Evolutionary conservation across 2,329 filamentous ascomycete species (phyloP).

Genomic region (Claviceps arundinis): DNA sequence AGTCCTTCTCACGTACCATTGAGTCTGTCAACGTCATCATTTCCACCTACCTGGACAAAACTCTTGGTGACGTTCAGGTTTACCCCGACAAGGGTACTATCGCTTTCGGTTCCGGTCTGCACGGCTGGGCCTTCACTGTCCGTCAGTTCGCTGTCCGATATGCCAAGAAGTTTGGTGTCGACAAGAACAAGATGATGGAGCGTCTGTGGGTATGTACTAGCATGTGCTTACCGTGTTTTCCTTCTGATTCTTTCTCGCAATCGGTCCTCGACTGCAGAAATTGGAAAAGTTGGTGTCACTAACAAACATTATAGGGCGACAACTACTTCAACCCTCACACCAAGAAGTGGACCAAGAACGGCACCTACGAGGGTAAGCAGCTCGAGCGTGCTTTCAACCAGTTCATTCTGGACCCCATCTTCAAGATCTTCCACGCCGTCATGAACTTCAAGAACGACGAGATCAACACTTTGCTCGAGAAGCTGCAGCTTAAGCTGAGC

Average conservation of each 20-base stretch:
- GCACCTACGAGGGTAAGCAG: conserved; percentile 68
- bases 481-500: conserved; percentile 88
- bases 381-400: conserved; percentile 99
- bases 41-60: conserved; percentile 95
- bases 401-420: conserved; percentile 99
- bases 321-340: conserved; percentile 99
- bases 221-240: neutral
- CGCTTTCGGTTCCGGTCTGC: conserved; percentile 97
- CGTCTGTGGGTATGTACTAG: conserved; percentile 72
- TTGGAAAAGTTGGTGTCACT: conserved; percentile 1
- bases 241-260: neutral
- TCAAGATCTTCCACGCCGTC: conserved; percentile 92
- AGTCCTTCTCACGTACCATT: conserved; percentile 98
- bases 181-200: conserved; percentile 99
- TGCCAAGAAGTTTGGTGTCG: conserved; percentile 99
- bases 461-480: conserved; percentile 66
- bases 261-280: neutral
- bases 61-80: conserved; percentile 94
- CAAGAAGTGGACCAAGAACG: conserved; percentile 98
- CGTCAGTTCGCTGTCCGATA: conserved; percentile 93
- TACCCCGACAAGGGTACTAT: conserved; percentile 97
- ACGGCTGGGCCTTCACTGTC: conserved; percentile 99
- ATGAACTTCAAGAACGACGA: conserved; percentile 99
- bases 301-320: conserved; percentile 49
- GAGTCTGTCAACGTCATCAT: conserved; percentile 99